Base-by-base conservation (phyloP, 306 rosid genomes). In the Castanospermum australe region DNA sequence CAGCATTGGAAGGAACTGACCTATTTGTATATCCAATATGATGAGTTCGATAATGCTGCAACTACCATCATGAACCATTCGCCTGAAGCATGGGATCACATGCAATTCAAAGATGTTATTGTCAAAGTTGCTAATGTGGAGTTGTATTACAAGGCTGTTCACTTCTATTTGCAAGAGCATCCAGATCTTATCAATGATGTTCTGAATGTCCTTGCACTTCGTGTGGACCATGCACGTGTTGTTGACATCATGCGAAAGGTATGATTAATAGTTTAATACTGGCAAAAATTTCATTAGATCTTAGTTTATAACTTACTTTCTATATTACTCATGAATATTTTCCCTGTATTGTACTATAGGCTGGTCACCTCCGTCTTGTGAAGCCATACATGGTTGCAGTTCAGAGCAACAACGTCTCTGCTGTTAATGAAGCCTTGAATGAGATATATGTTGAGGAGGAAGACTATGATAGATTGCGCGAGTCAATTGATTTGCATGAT, bases 321-420 rank as follows among this genome's bases (percentile, higher is more conserved):
- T 12, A 1, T 67, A 25, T 71, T 47, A 47, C 79, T 73, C 15
- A 75, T 6, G 64, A 64, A 18, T 59, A 20, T 67, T 78, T 70
- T 56, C 76, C 67, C 9, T 48, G 32, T 79, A 21, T 63, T 66
- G 65, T 42, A 4, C 57, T 12, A 71, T 36, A 96, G 99, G 99
- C 99, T 81, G 97, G 98, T 80, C 95, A 96, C 81, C 90, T 96
- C 80, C 92, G 89, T 69, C 97, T 96, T 39, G 98, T 96, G 87
- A 96, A 96, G 90, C 99, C 99, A 76, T 96, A 93, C 91, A 96
- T 96, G 99, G 89, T 96, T 83, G 99, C 99, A 6, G 99, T 96
- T 82, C 99, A 96, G 87, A 96, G 99, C 83, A 96, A 87, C 90
- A 96, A 96, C 10, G 99, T 93, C 74, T 87, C 97, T 74, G 98